Evolutionary conservation across 176 grass and related monocot genomes (phyloP), one percentile per base, ranked within the genome.

Genomic region (Musa troglodytarum): DNA sequence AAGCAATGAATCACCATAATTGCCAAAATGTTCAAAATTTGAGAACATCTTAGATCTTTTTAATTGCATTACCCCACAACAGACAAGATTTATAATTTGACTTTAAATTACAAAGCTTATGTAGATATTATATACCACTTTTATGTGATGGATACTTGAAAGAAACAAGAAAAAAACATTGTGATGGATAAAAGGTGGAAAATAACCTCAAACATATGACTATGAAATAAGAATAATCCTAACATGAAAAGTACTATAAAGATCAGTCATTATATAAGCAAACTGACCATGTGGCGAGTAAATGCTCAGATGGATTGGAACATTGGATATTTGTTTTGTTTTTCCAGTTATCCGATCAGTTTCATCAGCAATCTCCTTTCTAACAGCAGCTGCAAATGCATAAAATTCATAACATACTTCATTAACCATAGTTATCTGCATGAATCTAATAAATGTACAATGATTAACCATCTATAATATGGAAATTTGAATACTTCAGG

Each of bases 271-370:
- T 53, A 17, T 49, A 81, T 63, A 84, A 53, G 23, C 54, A 74
- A 10, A 77, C 79, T 82, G 79, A 88, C 96, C 96, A 83, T 99
- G 79, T 88, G 96, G 96, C 63, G 96, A 99, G 80, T 95, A 95
- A 81, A 99, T 91, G 81, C 96, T 99, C 85, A 99, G 81, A 74
- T 99, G 96, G 83, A 99, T 99, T 21, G 91, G 96, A 83, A 88
- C 76, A 80, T 99, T 99, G 70, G 96, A 99, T 92, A 99, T 99
- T 63, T 90, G 87, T 78, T 95, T 99, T 72, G 96, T 74, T 86
- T 99, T 99, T 59, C 91, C 96, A 86, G 96, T 95, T 54, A 99
- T 95, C 64, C 96, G 91, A 23, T 99, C 96, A 75, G 96, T 99
- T 84, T 99, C 91, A 78, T 89, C 72, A 61, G 89, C 81, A 86